Evolutionary conservation across 106 monocot species (phyloP).

Genomic region (Ottelia alismoides): DNA sequence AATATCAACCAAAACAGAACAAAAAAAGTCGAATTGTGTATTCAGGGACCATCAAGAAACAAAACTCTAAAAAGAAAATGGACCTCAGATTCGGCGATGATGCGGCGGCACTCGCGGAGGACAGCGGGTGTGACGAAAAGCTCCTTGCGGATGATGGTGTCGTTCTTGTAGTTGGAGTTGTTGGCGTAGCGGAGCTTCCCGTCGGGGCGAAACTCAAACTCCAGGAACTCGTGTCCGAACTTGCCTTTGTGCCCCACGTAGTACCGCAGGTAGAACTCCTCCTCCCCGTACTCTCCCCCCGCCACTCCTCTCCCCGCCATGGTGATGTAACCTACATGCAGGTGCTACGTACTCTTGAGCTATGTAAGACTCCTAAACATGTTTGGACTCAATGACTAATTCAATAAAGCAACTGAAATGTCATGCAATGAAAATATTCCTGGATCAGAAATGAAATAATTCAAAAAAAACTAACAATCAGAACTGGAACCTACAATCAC

Average conservation of each 20-base stretch:
- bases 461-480: too few species aligned
- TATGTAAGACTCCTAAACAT: too few species aligned
- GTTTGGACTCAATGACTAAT: too few species aligned
- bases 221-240: constrained; percentile 97
- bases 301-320: constrained; percentile 3
- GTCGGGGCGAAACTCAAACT: constrained; percentile 98
- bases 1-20: too few species aligned
- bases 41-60: too few species aligned
- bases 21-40: too few species aligned
- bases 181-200: constrained; percentile 96
- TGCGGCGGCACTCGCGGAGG: constrained; percentile 85
- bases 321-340: neutral
- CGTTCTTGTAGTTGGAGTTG: constrained; percentile 99
- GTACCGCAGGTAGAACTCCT: constrained; percentile 96
- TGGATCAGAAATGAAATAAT: too few species aligned
- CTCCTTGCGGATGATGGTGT: constrained; percentile 99
- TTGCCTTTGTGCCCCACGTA: constrained; percentile 98
- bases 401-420: too few species aligned
- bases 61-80: too few species aligned
- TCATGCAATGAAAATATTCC: too few species aligned
- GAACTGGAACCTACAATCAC: too few species aligned
- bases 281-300: constrained; percentile 19
- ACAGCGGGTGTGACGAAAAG: constrained; percentile 81
- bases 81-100: constrained; percentile 88
- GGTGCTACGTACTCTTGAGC: too few species aligned